A percentile compares a stretch with the other conserved stretches of the same genome.
phyloP scores from a whole-genome alignment of 305 asterid genomes.

The Fraxinus angustifolia region DNA sequence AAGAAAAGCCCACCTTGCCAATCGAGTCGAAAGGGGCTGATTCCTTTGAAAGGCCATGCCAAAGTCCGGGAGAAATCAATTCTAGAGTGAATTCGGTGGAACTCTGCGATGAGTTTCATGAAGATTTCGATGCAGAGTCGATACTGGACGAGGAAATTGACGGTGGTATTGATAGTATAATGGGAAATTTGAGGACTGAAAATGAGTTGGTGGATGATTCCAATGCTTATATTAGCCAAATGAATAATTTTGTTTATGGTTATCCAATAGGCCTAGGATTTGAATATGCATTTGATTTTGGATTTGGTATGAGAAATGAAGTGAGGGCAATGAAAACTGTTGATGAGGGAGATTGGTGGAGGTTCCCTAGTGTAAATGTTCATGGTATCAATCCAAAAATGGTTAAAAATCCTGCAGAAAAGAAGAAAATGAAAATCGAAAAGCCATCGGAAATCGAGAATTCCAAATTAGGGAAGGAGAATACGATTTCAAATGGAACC shows the following conservation, averaged over 20 bases:
- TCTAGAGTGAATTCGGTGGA: slow-evolving; percentile 30
- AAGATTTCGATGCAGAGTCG: slow-evolving; percentile 78
- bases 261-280: slow-evolving; percentile 74
- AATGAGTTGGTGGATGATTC: slow-evolving; percentile 23
- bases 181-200: slow-evolving; percentile 50
- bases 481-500: neutral
- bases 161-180: slow-evolving; percentile 74
- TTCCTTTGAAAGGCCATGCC: slow-evolving; percentile 38
- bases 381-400: slow-evolving; percentile 44
- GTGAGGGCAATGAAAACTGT: slow-evolving; percentile 47
- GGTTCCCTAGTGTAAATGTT: slow-evolving; percentile 56
- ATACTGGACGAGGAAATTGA: slow-evolving; percentile 84
- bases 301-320: slow-evolving; percentile 47
- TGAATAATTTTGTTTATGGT: slow-evolving; percentile 46
- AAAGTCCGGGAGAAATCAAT: slow-evolving; percentile 56
- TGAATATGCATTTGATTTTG: slow-evolving; percentile 20
- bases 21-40: slow-evolving; percentile 23
- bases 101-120: slow-evolving; percentile 24
- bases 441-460: slow-evolving; percentile 29
- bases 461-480: neutral
- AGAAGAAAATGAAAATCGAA: slow-evolving; percentile 50
- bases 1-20: slow-evolving; percentile 28
- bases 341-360: slow-evolving; percentile 66
- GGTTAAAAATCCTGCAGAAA: slow-evolving; percentile 24
- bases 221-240: neutral